Percentiles rank a stretch among this genome's conserved stretches.
Conservation (phyloP, 2,329 filamentous ascomycete genomes). For the Colletotrichum costaricense region DNA sequence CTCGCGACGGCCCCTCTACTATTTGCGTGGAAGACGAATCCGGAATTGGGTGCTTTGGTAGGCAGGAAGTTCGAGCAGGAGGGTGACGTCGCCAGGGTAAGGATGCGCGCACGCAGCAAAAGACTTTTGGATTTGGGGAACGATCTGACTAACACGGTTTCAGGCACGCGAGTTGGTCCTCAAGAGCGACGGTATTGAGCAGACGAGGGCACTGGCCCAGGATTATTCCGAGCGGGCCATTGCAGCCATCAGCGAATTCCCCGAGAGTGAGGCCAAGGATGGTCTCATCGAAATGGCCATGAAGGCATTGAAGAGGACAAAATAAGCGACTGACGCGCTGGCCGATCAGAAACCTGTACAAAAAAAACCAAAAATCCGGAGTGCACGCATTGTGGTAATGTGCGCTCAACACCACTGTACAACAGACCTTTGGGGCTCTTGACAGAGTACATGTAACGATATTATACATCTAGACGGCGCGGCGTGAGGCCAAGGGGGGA, state of each 20-base stretch:
- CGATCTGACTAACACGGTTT: constrained; percentile 33
- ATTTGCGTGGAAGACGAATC: constrained; percentile 93
- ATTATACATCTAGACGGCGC: constrained; percentile 35
- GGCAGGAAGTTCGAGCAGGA: constrained; percentile 88
- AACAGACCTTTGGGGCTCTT: constrained; percentile 30
- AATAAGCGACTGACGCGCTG: constrained; percentile 61
- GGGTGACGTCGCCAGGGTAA: constrained; percentile 87
- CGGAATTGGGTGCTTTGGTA: constrained; percentile 86
- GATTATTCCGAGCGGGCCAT: constrained; percentile 92
- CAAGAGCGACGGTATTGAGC: constrained; percentile 87
- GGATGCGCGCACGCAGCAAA: constrained; percentile 44
- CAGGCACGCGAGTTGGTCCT: constrained; percentile 90
- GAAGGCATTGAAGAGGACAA: constrained; percentile 89
- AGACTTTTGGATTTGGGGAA: constrained; percentile 25
- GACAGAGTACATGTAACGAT: constrained; percentile 36
- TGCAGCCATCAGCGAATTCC: constrained; percentile 84
- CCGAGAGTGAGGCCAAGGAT: constrained; percentile 93
- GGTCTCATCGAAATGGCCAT: constrained; percentile 93
- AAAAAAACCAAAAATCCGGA: constrained; percentile 18
- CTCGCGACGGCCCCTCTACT: constrained; percentile 93
- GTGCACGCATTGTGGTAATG: constrained; percentile 31
- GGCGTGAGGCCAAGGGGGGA: background rate
- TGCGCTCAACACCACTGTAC: constrained; percentile 31
- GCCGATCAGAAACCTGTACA: constrained; percentile 15
- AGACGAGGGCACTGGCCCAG: constrained; percentile 89